These are phyloP conservation scores for Colletotrichum caudatum DNA, from an alignment of 2,329 filamentous ascomycete genomes.

Conservation along the genomic window DNA sequence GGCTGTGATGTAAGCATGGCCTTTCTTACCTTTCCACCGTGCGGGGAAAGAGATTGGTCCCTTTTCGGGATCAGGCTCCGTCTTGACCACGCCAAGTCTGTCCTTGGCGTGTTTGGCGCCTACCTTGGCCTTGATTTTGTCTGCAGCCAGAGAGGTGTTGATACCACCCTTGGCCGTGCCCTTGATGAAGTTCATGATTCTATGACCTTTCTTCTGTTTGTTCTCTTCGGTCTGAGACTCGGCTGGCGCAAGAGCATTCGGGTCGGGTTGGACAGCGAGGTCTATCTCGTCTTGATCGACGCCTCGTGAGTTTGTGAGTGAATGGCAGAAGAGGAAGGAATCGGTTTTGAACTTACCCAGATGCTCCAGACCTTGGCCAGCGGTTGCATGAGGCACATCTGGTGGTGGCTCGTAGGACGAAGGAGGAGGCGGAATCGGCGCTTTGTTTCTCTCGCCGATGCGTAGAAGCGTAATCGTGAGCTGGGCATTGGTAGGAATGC, in stretches of 20 bases:
- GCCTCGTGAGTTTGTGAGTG: conserved; percentile 49
- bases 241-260: conserved; percentile 55
- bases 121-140: conserved; percentile 76
- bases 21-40: conserved; percentile 77
- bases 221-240: conserved; percentile 62
- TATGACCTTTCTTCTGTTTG: conserved; percentile 56
- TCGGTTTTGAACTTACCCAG: conserved; percentile 47
- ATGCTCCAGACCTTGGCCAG: conserved; percentile 52
- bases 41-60: conserved; percentile 84
- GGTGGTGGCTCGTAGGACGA: conserved; percentile 52
- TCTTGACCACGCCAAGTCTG: conserved; percentile 75
- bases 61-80: conserved; percentile 56
- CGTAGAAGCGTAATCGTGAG: conserved; percentile 84
- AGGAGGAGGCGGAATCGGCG: conserved; percentile 75
- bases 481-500: conserved; percentile 88
- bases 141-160: conserved; percentile 77
- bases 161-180: conserved; percentile 77
- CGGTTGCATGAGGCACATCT: conserved; percentile 58
- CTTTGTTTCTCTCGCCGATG: conserved; percentile 83
- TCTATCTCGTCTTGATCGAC: conserved; percentile 75
- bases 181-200: conserved; percentile 75
- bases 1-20: conserved; percentile 77
- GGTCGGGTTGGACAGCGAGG: conserved; percentile 64
- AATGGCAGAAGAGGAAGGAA: not conserved
- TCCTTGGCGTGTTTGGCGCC: conserved; percentile 74